Evolutionary conservation across 2,329 filamentous ascomycete species (phyloP).

Genomic region (Aspergillus oerlinghausenensis): DNA sequence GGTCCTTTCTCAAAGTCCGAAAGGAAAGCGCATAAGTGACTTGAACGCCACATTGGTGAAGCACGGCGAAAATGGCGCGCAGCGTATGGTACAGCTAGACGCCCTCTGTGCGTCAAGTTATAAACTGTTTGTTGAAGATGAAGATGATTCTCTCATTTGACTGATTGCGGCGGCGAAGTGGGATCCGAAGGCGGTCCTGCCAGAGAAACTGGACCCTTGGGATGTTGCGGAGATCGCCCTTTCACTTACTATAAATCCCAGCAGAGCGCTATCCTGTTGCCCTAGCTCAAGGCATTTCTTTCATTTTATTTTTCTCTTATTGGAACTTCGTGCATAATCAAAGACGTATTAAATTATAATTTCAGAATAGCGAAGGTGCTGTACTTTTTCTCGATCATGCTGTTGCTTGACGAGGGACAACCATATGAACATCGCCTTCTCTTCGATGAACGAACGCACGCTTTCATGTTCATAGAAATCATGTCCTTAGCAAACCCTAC

Average conservation of each 20-base stretch:
- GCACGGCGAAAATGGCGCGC: constrained; percentile 7
- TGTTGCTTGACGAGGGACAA: background rate
- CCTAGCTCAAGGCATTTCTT: background rate
- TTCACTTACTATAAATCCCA: background rate
- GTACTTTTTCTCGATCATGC: background rate
- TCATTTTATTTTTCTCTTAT: background rate
- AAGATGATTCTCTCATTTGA: background rate
- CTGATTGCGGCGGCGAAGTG: constrained; percentile 11
- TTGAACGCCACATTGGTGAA: constrained; percentile 37
- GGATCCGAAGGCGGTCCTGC: constrained; percentile 12
- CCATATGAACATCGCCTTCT: background rate
- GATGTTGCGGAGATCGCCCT: background rate
- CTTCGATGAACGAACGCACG: background rate
- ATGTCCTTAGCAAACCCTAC: background rate
- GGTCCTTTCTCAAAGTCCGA: constrained; percentile 34
- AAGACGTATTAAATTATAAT: background rate
- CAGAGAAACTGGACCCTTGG: background rate
- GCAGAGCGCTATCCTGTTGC: background rate
- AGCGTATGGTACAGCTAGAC: constrained; percentile 7
- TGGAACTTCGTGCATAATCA: background rate
- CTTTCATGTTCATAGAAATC: background rate
- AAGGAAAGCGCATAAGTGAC: constrained; percentile 32
- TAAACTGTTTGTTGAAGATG: constrained; percentile 1
- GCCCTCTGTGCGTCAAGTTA: constrained; percentile 3
- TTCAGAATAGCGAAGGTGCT: background rate